A percentile compares a stretch with the other conserved stretches of the same genome.
Evolutionary conservation across 2,329 filamentous ascomycete genomes (phyloP).

Genomic region (Helotiales sp.): DNA sequence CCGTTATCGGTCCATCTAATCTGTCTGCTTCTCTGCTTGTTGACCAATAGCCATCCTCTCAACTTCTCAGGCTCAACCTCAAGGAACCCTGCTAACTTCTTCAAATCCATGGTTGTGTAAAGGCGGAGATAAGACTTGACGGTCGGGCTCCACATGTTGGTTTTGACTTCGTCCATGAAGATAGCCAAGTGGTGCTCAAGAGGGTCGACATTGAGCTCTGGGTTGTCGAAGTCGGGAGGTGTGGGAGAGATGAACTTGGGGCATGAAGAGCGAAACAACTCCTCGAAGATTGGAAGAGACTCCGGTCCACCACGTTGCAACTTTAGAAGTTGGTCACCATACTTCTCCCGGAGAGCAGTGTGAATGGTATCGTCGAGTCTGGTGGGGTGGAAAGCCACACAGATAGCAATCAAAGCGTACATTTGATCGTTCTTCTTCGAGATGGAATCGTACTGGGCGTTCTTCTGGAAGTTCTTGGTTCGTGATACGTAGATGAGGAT

Average conservation of each 20-base stretch:
- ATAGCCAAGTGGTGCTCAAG: conserved; percentile 95
- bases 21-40: conserved; percentile 98
- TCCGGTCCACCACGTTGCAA: conserved; percentile 96
- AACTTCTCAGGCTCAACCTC: conserved; percentile 97
- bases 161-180: conserved; percentile 99
- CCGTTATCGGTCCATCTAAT: conserved; percentile 90
- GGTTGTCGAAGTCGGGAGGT: conserved; percentile 96
- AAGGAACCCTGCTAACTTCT: conserved; percentile 96
- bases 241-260: conserved; percentile 99
- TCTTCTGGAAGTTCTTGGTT: conserved; percentile 99
- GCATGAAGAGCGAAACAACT: conserved; percentile 96
- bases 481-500: conserved; percentile 98
- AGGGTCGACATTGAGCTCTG: conserved; percentile 92
- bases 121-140: conserved; percentile 98
- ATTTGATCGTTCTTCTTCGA: conserved; percentile 99
- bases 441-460: conserved; percentile 95
- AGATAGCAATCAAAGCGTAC: conserved; percentile 98
- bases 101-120: conserved; percentile 99
- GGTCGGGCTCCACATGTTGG: conserved; percentile 96
- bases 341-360: conserved; percentile 97
- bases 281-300: conserved; percentile 93
- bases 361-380: conserved; percentile 98
- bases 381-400: conserved; percentile 95
- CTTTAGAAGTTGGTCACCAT: conserved; percentile 95
- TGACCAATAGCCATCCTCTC: conserved; percentile 89